Percentiles rank a stretch among this genome's conserved stretches.
These are phyloP conservation scores for Infundibulicybe gibba DNA, from an alignment of 768 basidiomycete species.

Conservation along the genomic window DNA sequence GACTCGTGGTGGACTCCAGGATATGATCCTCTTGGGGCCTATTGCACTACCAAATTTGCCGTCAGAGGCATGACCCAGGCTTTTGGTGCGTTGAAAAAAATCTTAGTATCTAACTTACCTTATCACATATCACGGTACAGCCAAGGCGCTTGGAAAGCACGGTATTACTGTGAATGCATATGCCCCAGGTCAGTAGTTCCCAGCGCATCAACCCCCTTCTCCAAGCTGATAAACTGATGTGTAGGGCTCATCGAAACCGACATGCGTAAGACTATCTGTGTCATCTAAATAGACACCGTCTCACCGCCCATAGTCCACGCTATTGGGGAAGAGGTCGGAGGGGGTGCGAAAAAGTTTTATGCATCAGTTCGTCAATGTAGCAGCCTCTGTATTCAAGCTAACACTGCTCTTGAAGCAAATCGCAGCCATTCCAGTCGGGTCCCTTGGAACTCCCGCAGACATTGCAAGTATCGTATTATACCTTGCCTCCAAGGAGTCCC, in stretches of 20 bases:
- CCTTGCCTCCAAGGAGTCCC: constrained; percentile 28
- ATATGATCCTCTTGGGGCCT: constrained; percentile 14
- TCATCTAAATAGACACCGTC: not conserved
- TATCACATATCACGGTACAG: constrained; percentile 2
- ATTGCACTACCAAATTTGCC: constrained; percentile 38
- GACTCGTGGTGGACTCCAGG: not conserved
- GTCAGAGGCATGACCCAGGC: constrained; percentile 36
- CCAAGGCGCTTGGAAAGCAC: constrained; percentile 13
- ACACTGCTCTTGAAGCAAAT: not conserved
- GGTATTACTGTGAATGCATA: constrained; percentile 20
- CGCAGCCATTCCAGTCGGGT: constrained; percentile 5
- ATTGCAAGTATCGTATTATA: constrained; percentile 33
- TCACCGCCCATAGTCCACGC: constrained; percentile 3
- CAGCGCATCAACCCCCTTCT: not conserved
- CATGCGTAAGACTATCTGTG: constrained; percentile 7
- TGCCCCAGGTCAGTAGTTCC: constrained; percentile 12
- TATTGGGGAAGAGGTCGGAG: not conserved
- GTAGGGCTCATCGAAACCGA: constrained; percentile 13
- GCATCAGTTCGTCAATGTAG: constrained; percentile 1
- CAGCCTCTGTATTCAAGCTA: not conserved
- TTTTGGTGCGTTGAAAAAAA: constrained; percentile 9
- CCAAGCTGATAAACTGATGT: not conserved
- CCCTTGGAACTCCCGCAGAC: constrained; percentile 22
- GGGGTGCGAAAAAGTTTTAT: constrained; percentile 1
- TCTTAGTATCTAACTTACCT: not conserved